Evolutionary conservation across 2,329 filamentous ascomycete genomes (phyloP).

Genomic region (Celoporthe dispersa): DNA sequence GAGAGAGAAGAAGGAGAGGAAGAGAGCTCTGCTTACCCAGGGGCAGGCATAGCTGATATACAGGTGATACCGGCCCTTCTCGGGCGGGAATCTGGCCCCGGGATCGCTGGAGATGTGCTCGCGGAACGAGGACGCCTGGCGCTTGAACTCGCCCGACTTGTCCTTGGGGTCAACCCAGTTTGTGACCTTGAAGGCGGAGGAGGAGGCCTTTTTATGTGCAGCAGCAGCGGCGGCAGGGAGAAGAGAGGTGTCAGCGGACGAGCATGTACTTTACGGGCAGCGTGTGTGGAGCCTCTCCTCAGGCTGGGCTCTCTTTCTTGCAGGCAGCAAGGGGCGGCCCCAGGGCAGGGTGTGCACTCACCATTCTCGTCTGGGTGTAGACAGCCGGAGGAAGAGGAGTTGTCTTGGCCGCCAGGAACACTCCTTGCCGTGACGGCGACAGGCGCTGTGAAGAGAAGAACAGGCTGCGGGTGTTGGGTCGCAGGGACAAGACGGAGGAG

Average conservation of each 20-base stretch:
- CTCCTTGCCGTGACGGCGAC: no score
- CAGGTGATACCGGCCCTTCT: slow-evolving; percentile 90
- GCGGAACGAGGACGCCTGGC: slow-evolving; percentile 81
- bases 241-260: background rate
- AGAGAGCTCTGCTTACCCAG: slow-evolving; percentile 64
- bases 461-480: background rate
- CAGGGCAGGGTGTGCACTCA: slow-evolving; percentile 4
- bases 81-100: slow-evolving; percentile 77
- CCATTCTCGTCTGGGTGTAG: slow-evolving; percentile 26
- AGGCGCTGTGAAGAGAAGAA: background rate
- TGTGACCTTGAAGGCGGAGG: slow-evolving; percentile 62
- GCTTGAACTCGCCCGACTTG: slow-evolving; percentile 89
- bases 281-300: background rate
- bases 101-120: slow-evolving; percentile 75
- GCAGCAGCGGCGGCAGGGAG: background rate
- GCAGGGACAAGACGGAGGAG: background rate
- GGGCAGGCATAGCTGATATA: slow-evolving; percentile 95
- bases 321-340: background rate
- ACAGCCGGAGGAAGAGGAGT: background rate
- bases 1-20: no score
- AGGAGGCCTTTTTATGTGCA: background rate
- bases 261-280: background rate
- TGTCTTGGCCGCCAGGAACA: background rate
- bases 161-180: slow-evolving; percentile 82
- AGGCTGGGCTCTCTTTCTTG: background rate